Conservation (phyloP, 1,284 basidiomycete genomes). For the Pterula multifida region DNA sequence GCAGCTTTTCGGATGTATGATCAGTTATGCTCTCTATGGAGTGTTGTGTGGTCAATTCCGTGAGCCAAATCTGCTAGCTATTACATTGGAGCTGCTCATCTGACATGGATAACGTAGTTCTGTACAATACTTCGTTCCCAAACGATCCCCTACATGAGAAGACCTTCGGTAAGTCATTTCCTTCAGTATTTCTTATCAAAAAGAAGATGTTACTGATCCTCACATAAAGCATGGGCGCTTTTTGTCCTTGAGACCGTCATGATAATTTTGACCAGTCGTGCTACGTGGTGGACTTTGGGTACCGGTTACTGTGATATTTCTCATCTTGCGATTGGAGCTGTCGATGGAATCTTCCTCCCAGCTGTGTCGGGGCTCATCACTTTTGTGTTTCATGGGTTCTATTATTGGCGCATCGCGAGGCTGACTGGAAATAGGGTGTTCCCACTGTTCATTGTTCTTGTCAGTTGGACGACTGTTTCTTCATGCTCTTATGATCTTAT, state of each 20-base stretch:
- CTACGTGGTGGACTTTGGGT: neutral
- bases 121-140: neutral
- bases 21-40: neutral
- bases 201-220: neutral
- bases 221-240: neutral
- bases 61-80: neutral
- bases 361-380: neutral
- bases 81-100: no score
- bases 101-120: no score
- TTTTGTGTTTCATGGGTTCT: neutral
- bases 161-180: neutral
- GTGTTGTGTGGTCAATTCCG: neutral
- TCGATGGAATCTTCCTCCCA: neutral
- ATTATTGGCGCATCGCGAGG: neutral
- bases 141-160: neutral
- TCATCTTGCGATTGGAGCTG: neutral
- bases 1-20: neutral
- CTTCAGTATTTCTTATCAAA: no score
- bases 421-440: neutral
- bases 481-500: no score
- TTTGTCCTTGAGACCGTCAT: neutral
- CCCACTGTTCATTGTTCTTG: neutral
- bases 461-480: no score
- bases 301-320: neutral
- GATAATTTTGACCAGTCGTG: neutral